phyloP scores from a whole-genome alignment of 257 asterid genomes.

The Hygrophila difformis region DNA sequence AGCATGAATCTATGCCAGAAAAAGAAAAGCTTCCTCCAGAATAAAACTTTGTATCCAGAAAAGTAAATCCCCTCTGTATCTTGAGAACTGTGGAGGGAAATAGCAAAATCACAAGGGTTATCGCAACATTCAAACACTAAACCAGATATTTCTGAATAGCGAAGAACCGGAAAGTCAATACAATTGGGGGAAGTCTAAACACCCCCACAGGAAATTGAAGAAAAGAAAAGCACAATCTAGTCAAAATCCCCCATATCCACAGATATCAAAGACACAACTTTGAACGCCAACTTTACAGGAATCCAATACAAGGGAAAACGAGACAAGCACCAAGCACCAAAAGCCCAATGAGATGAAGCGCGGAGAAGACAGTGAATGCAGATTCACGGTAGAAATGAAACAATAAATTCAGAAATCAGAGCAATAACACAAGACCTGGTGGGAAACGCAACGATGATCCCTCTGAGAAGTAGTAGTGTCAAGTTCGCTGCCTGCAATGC shows the following conservation, averaged over 20 bases:
- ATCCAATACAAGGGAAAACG: too few relatives aligned
- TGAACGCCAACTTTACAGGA: too few relatives aligned
- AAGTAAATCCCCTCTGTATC: slow-evolving; percentile 31
- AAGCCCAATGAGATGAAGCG: too few relatives aligned
- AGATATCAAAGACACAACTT: slow-evolving; percentile 27
- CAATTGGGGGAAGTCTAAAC: slow-evolving; percentile 1
- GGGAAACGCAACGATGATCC: too few relatives aligned
- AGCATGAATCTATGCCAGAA: slow-evolving; percentile 43
- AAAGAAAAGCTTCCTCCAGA: slow-evolving; percentile 55
- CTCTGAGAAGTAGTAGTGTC: too few relatives aligned
- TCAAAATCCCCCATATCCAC: slow-evolving; percentile 22
- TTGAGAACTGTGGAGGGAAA: slow-evolving; percentile 61
- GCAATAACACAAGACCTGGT: too few relatives aligned
- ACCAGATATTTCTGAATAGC: slow-evolving; percentile 20
- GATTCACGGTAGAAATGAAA: too few relatives aligned
- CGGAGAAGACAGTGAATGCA: too few relatives aligned
- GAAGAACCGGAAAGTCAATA: slow-evolving; percentile 16
- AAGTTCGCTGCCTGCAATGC: too few relatives aligned
- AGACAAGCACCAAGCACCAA: too few relatives aligned
- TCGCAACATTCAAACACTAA: slow-evolving; percentile 36
- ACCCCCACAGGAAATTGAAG: too few relatives aligned
- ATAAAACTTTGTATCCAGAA: slow-evolving; percentile 61
- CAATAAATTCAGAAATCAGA: too few relatives aligned
- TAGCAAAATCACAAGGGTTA: slow-evolving; percentile 29
- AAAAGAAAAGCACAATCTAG: slow-evolving; percentile 13